Conservation (phyloP, 2,329 filamentous ascomycete genomes). For the Capronia coronata region DNA sequence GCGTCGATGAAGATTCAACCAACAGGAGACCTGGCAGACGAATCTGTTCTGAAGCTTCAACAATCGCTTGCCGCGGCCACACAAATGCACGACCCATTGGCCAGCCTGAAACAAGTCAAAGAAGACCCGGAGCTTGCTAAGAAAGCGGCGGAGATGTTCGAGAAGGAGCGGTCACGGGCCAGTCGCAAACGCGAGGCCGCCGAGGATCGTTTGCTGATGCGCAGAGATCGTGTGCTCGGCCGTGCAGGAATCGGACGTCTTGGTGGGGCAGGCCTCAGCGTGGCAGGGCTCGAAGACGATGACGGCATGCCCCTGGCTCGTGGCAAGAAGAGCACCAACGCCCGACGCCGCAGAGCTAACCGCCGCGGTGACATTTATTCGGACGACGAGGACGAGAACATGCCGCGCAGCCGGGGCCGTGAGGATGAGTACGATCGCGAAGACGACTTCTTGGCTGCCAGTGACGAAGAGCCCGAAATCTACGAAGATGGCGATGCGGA, state of each 20-base stretch:
- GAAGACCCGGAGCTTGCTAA: conserved; percentile 59
- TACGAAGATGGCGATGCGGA: conserved; percentile 40
- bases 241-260: conserved; percentile 43
- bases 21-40: conserved; percentile 51
- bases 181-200: conserved; percentile 51
- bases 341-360: conserved; percentile 37
- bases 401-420: conserved; percentile 46
- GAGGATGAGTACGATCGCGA: conserved; percentile 79
- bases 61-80: conserved; percentile 53
- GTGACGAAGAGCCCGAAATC: conserved; percentile 45
- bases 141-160: conserved; percentile 53
- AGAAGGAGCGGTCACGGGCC: conserved; percentile 52
- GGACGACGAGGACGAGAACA: conserved; percentile 45
- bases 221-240: conserved; percentile 42
- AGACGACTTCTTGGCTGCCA: conserved; percentile 64
- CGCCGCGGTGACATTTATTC: conserved; percentile 45
- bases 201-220: conserved; percentile 49
- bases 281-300: conserved; percentile 54
- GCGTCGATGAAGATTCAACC: conserved; percentile 53
- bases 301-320: conserved; percentile 41
- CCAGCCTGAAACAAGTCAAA: conserved; percentile 36
- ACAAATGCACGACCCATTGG: conserved; percentile 45
- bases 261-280: conserved; percentile 46
- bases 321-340: conserved; percentile 31
- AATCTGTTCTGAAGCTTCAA: conserved; percentile 56